Evolutionary conservation across 352 stramenopile species (phyloP), one percentile per base, ranked within the genome.

Genomic region (Pythium aquatile): DNA sequence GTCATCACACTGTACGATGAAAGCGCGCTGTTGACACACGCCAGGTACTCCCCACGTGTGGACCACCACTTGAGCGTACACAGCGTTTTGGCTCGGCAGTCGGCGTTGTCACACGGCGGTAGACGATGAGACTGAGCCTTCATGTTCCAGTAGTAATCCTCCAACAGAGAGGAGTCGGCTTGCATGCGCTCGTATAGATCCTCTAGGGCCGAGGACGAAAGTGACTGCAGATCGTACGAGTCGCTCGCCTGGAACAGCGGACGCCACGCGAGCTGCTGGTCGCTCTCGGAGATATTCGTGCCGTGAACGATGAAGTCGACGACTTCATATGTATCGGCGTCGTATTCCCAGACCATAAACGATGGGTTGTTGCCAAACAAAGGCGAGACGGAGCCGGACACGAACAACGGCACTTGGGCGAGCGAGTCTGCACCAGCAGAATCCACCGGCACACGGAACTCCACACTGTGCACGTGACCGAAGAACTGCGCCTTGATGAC

Each of bases 391-490:
- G 90, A 93, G 0, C 85, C 79, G 14, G 72, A 71, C 17, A 96
- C 76, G 48, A 96, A 91, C 20, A 98, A 57, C 20, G 93, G 91
- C 47, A 63, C 44, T 48, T 74, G 57, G 14, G 39, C 8, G 29
- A 87, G 75, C 26, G 85, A 53, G 11, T 81, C 65, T 14, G 60
- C 68, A 33, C 66, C 65, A 14, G 62, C 62, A 29, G 51, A 32
- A 11, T 63, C 53, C 1, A 39, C 56, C 35, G 79, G 75, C 30
- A 88, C 54, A 30, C 93, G 88, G 66, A 97, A 96, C 76, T 98
- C 93, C 65, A 97, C 77, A 17, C 81, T 91, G 74, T 98, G 93
- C 6, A 98, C 76, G 74, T 98, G 93, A 6, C 90, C 93, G 78
- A 96, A 98, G 42, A 98, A 69, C 69, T 95, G 86, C 2, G 80